These are phyloP conservation scores for Hericium alpestre DNA, from an alignment of 768 basidiomycete genomes.

Conservation along the genomic window DNA sequence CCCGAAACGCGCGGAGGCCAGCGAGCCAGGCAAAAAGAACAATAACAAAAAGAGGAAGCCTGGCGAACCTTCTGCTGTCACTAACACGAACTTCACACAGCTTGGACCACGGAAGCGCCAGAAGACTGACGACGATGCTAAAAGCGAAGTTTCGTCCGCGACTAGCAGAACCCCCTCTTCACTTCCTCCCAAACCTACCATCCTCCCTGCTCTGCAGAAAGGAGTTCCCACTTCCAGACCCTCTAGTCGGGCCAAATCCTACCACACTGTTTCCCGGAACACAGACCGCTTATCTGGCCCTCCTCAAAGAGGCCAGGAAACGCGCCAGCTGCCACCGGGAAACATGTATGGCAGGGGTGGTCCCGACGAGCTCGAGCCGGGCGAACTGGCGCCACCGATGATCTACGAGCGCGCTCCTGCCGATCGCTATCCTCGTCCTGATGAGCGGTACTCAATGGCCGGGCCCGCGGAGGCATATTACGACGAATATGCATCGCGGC, in stretches of 20 bases:
- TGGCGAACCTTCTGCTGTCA: no score
- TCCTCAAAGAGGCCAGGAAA: neutral
- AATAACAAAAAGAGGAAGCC: conserved; percentile 2
- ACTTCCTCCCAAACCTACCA: neutral
- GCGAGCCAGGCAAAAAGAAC: conserved; percentile 4
- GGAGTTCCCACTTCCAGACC: neutral
- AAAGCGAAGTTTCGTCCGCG: neutral
- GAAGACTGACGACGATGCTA: neutral
- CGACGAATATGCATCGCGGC: neutral
- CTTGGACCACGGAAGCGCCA: neutral
- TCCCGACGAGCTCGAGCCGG: neutral
- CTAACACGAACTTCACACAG: neutral
- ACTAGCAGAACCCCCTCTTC: neutral
- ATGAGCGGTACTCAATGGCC: neutral
- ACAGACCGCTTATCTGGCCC: neutral
- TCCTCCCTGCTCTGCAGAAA: neutral
- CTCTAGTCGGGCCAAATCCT: neutral
- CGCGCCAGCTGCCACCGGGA: neutral
- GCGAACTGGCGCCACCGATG: neutral
- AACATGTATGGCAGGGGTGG: neutral
- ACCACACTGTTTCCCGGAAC: neutral
- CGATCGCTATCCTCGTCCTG: neutral
- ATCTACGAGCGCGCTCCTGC: neutral
- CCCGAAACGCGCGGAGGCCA: neutral
- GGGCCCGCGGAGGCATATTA: neutral